phyloP scores from a whole-genome alignment of 1,139 yeast genomes.

The Sugiyamaella neomexicana region DNA sequence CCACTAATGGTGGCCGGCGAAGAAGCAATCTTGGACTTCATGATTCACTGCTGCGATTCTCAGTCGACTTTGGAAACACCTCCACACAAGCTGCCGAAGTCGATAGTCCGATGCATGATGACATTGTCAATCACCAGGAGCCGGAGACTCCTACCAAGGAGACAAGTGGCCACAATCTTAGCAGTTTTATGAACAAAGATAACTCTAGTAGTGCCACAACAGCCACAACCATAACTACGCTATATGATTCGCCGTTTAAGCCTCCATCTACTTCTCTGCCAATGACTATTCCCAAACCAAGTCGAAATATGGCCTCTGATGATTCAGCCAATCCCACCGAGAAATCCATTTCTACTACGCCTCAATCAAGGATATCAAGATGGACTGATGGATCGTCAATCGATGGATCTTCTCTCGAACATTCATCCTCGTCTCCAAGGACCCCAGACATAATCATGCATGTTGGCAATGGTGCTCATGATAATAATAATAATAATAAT shows the following conservation, averaged over 20 bases:
- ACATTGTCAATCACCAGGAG: conserved; percentile 16
- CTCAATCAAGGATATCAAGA: conserved; percentile 28
- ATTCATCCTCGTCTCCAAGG: conserved; percentile 28
- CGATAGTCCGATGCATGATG: conserved; percentile 22
- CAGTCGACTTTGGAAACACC: conserved; percentile 27
- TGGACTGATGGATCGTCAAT: conserved; percentile 34
- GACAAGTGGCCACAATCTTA: conserved; percentile 5
- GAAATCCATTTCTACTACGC: conserved; percentile 21
- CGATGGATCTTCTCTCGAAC: conserved; percentile 32
- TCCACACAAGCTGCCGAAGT: conserved; percentile 22
- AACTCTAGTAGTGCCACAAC: conserved; percentile 4
- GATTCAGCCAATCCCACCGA: conserved; percentile 2
- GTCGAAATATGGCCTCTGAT: conserved; percentile 1
- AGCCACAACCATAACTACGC: conserved; percentile 2
- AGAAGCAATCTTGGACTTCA: conserved; percentile 30
- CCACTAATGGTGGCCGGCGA: conserved; percentile 26
- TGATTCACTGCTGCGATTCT: conserved; percentile 30
- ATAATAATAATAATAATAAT: conserved; percentile 2
- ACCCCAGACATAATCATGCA: conserved; percentile 30
- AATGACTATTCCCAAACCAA: conserved; percentile 21
- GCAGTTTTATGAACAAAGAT: not conserved
- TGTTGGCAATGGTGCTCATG: not conserved
- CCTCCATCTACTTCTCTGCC: conserved; percentile 16
- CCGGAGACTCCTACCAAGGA: conserved; percentile 32
- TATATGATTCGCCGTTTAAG: conserved; percentile 3